phyloP scores from a whole-genome alignment of 805 yeast species.

The Metschnikowia reukaufii region DNA sequence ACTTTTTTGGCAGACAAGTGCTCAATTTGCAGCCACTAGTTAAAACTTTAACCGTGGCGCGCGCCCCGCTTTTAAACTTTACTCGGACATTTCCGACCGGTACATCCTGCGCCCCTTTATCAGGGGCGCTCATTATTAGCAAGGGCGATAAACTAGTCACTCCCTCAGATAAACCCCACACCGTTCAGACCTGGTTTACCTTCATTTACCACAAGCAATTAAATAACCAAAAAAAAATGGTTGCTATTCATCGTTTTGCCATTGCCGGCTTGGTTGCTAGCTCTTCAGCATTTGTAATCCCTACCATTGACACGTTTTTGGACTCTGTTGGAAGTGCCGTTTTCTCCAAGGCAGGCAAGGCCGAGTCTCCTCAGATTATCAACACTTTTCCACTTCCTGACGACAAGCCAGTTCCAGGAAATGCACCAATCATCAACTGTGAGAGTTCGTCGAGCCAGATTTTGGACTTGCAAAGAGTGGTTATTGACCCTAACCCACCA shows the following conservation, averaged over 20 bases:
- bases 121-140: conserved; percentile 10
- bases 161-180: background rate
- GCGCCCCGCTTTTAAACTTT: conserved; percentile 7
- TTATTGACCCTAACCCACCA: conserved; percentile 85
- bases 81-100: conserved; percentile 4
- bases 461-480: conserved; percentile 57
- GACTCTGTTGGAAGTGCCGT: conserved; percentile 12
- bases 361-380: conserved; percentile 10
- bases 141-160: conserved; percentile 1
- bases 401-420: conserved; percentile 83
- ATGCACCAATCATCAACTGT: conserved; percentile 79
- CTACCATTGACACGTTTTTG: conserved; percentile 15
- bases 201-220: background rate
- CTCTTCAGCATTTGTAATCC: conserved; percentile 17
- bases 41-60: conserved; percentile 1
- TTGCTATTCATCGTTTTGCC: conserved; percentile 18
- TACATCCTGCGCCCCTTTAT: conserved; percentile 9
- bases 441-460: conserved; percentile 65
- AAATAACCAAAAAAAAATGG: no score
- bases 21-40: conserved; percentile 7
- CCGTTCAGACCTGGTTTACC: background rate
- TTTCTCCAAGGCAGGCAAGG: conserved; percentile 1
- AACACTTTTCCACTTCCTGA: conserved; percentile 25
- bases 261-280: conserved; percentile 13
- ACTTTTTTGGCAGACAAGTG: background rate